Conservation (phyloP, 805 yeast species). For the Wickerhamomyces mucosus region DNA sequence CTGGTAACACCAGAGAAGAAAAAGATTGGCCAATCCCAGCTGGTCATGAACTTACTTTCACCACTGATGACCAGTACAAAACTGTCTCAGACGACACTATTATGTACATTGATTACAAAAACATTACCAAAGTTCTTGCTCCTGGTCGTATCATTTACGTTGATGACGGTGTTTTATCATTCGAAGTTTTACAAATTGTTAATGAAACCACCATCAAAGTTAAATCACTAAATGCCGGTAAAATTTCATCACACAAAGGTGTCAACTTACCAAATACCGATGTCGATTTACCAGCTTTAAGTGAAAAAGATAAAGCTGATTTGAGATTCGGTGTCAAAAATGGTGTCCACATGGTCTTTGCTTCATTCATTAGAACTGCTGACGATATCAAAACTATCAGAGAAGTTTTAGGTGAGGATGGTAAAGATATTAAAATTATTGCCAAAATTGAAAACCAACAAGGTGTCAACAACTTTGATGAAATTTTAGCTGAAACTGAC, state of each 20-base stretch:
- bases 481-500: slow-evolving; percentile 86
- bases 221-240: slow-evolving; percentile 87
- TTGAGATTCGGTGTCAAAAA: slow-evolving; percentile 93
- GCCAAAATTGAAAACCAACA: slow-evolving; percentile 98
- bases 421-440: slow-evolving; percentile 92
- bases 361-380: slow-evolving; percentile 95
- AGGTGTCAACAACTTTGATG: slow-evolving; percentile 99
- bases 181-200: slow-evolving; percentile 78
- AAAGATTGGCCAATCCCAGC: slow-evolving; percentile 76
- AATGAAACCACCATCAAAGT: slow-evolving; percentile 81
- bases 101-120: slow-evolving; percentile 90
- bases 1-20: slow-evolving; percentile 83
- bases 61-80: slow-evolving; percentile 80
- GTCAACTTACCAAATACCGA: slow-evolving; percentile 98
- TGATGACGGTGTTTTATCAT: slow-evolving; percentile 96
- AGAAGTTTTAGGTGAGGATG: slow-evolving; percentile 92
- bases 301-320: slow-evolving; percentile 93
- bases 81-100: slow-evolving; percentile 63
- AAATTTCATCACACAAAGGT: slow-evolving; percentile 96
- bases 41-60: slow-evolving; percentile 84
- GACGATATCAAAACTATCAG: slow-evolving; percentile 86
- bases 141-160: slow-evolving; percentile 86
- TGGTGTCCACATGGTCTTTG: slow-evolving; percentile 96
- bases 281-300: slow-evolving; percentile 95
- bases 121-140: slow-evolving; percentile 89